Evolutionary conservation across 2,329 filamentous ascomycete genomes (phyloP), one percentile per base, ranked within the genome.

Genomic region (Colletotrichum sp.): DNA sequence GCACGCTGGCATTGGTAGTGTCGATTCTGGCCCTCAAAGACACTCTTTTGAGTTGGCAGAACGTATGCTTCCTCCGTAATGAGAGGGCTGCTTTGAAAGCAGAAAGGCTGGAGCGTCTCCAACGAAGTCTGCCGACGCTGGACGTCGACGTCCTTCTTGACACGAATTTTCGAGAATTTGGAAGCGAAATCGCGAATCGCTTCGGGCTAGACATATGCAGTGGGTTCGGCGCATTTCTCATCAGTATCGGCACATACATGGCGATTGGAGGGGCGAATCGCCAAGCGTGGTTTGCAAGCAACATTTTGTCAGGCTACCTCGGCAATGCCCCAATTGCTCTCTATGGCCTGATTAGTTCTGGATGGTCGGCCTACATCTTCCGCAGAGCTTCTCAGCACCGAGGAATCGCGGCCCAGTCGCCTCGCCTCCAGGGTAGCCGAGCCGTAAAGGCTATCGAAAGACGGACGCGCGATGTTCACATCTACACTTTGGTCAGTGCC

Each of bases 301-400:
- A 91, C 71, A 80, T 91, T 3, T 80, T 91, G 0, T 90, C 90
- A 0, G 90, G 90, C 2, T 91, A 90, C 74, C 83, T 91, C 22
- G 90, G 90, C 4, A 91, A 91, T 73, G 82, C 85, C 0, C 85
- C 88, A 2, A 85, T 88, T 3, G 88, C 88, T 0, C 28, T 87
- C 0, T 91, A 87, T 63, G 90, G 88, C 3, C 68, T 90, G 1
- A 70, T 86, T 57, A 91, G 90, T 78, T 84, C 85, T 0, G 67
- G 81, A 7, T 91, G 89, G 90, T 88, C 88, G 0, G 78, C 77
- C 0, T 87, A 85, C 74, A 80, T 91, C 2, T 85, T 85, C 34
- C 64, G 68, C 2, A 85, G 86, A 16, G 88, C 88, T 36, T 82
- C 82, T 15, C 77, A 78, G 0, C 88, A 90, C 28, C 79, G 82